Evolutionary conservation across 208 protist species (phyloP).

Genomic region (Trypanosoma lewisi): DNA sequence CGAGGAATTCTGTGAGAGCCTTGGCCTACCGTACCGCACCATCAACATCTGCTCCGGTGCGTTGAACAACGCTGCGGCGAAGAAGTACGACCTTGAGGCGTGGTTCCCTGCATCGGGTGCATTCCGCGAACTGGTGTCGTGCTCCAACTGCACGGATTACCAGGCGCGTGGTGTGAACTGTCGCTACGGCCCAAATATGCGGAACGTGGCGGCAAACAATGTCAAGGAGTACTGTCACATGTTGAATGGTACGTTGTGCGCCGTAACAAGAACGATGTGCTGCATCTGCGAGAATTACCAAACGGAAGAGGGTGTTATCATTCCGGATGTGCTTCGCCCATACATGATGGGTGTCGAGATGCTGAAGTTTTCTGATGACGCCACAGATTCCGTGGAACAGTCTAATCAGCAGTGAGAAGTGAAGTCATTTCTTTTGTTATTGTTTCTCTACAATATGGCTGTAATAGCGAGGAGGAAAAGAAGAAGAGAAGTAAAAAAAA

Average conservation of each 20-base stretch:
- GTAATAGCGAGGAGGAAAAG: neutral
- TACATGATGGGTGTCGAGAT: constrained; percentile 90
- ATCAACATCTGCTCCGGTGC: constrained; percentile 95
- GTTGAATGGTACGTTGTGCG: constrained; percentile 98
- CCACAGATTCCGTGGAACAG: constrained; percentile 17
- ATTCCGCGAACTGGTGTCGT: constrained; percentile 99
- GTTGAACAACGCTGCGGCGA: constrained; percentile 99
- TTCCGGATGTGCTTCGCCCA: constrained; percentile 91
- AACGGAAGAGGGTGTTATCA: constrained; percentile 92
- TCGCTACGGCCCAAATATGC: constrained; percentile 84
- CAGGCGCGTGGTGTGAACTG: constrained; percentile 94
- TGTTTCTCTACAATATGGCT: neutral
- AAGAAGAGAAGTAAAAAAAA: neutral
- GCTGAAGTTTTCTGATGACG: constrained; percentile 56
- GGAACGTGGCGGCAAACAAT: constrained; percentile 56
- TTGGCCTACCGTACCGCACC: constrained; percentile 93
- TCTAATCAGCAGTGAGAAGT: neutral
- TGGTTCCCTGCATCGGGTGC: constrained; percentile 97
- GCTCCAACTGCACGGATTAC: constrained; percentile 99
- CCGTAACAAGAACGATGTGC: constrained; percentile 99
- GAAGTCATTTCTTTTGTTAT: neutral
- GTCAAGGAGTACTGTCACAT: constrained; percentile 99
- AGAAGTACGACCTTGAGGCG: constrained; percentile 99
- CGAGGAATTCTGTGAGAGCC: constrained; percentile 93
- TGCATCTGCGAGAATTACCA: constrained; percentile 99